phyloP scores from a whole-genome alignment of 2,329 filamentous ascomycete genomes.

The Leptographium radiaticola region DNA sequence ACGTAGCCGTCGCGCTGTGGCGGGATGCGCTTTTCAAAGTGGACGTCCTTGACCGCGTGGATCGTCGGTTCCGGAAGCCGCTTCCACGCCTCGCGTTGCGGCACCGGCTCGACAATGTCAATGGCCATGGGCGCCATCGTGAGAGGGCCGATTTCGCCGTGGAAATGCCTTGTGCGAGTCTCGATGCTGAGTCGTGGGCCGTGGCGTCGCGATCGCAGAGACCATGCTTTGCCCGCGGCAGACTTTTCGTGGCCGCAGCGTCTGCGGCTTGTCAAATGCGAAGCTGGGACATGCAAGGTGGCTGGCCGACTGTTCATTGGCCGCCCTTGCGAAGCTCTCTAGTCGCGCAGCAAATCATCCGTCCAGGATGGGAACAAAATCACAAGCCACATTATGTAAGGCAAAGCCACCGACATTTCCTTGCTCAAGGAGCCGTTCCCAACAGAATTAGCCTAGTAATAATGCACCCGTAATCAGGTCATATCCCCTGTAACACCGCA shows the following conservation, averaged over 20 bases:
- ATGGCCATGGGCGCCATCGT: slow-evolving; percentile 41
- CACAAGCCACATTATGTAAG: background rate
- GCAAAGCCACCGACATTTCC: background rate
- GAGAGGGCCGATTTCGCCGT: background rate
- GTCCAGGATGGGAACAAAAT: too few species aligned
- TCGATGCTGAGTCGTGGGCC: background rate
- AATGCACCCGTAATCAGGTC: too few species aligned
- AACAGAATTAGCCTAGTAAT: too few species aligned
- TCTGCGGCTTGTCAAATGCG: background rate
- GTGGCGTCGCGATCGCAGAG: background rate
- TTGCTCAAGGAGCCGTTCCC: background rate
- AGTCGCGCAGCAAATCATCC: background rate
- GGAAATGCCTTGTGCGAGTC: too few species aligned
- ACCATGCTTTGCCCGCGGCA: background rate
- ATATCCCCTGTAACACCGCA: too few species aligned
- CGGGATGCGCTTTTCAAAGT: slow-evolving; percentile 42
- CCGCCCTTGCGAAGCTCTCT: background rate
- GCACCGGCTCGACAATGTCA: slow-evolving; percentile 30
- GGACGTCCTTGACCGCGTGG: slow-evolving; percentile 48
- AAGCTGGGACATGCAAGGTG: background rate
- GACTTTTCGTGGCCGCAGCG: background rate
- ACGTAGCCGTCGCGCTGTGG: slow-evolving; percentile 55
- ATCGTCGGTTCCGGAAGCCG: slow-evolving; percentile 40
- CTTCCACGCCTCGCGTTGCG: slow-evolving; percentile 27
- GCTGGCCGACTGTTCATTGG: background rate